These are phyloP conservation scores for Leucosporidium creatinivorum DNA, from an alignment of 768 basidiomycete genomes.

Conservation along the genomic window DNA sequence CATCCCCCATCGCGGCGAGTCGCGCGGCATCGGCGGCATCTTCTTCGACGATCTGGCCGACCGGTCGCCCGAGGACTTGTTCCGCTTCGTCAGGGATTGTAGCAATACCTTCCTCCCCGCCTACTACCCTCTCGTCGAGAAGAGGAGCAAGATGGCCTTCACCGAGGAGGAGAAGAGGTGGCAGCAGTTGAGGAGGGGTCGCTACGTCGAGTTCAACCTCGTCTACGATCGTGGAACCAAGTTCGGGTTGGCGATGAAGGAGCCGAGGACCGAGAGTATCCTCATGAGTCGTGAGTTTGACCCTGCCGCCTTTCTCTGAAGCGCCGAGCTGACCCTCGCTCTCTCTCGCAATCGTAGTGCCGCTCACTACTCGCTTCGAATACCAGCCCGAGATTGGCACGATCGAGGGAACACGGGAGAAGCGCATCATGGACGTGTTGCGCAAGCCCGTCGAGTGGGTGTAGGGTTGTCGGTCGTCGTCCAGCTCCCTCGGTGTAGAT, in stretches of 20 bases:
- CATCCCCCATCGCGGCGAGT: constrained; percentile 76
- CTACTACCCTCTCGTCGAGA: constrained; percentile 75
- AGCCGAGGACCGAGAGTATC: constrained; percentile 76
- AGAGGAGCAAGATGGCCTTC: constrained; percentile 45
- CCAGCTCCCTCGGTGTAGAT: too few species aligned
- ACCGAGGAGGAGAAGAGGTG: constrained; percentile 65
- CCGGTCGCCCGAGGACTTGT: constrained; percentile 59
- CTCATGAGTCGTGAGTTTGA: constrained; percentile 56
- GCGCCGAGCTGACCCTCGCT: background rate
- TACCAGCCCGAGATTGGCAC: constrained; percentile 70
- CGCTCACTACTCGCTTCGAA: constrained; percentile 82
- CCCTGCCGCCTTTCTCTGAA: background rate
- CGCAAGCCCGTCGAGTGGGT: constrained; percentile 61
- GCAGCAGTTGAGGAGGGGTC: constrained; percentile 83
- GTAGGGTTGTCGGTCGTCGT: constrained; percentile 35
- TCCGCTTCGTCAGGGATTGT: constrained; percentile 62
- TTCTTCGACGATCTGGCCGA: constrained; percentile 88
- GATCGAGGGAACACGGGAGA: constrained; percentile 60
- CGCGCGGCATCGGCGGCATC: constrained; percentile 83
- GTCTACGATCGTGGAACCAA: constrained; percentile 81
- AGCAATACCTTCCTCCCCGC: constrained; percentile 80
- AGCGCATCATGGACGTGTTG: constrained; percentile 55
- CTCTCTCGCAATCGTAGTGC: constrained; percentile 45
- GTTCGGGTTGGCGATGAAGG: constrained; percentile 62
- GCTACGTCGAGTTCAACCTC: constrained; percentile 93